These are phyloP conservation scores for Aspergillus melleus DNA, from an alignment of 2,329 filamentous ascomycete genomes.

Conservation along the genomic window DNA sequence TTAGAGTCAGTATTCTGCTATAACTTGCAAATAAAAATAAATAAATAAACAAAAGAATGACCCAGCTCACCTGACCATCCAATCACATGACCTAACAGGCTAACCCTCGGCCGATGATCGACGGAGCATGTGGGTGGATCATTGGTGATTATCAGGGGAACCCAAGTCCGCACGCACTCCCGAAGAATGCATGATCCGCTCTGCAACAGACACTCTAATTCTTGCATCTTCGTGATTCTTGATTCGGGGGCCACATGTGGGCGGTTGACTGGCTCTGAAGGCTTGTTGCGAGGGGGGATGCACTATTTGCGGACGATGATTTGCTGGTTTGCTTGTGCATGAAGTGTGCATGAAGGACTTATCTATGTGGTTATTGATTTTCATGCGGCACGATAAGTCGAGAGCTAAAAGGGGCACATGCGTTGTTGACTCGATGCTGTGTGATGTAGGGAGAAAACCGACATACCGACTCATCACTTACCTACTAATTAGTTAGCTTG, in stretches of 20 bases:
- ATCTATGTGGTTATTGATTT: not conserved
- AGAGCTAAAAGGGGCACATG: not conserved
- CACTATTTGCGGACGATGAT: not conserved
- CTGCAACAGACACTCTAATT: not conserved
- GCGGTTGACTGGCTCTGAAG: not conserved
- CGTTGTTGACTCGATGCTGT: not conserved
- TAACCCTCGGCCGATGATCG: not conserved
- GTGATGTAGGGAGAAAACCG: not conserved
- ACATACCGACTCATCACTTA: not conserved
- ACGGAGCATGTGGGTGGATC: constrained; percentile 12
- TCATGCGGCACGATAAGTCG: not conserved
- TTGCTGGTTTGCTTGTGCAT: not conserved
- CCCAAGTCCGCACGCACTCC: not conserved
- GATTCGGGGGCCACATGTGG: not conserved
- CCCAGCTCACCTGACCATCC: not conserved
- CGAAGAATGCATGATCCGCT: constrained; percentile 1
- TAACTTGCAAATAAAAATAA: too few relatives aligned
- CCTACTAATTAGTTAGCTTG: not conserved
- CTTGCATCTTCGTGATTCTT: not conserved
- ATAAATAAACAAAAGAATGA: not conserved
- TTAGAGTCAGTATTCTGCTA: too few relatives aligned
- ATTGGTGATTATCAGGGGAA: constrained; percentile 8
- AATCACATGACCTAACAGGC: not conserved
- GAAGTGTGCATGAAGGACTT: too few relatives aligned
- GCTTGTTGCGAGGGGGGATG: not conserved